Percentiles rank a stretch among this genome's conserved stretches.
These are phyloP conservation scores for Tulasnella sp. DNA, from an alignment of 768 basidiomycete species.

Conservation along the genomic window DNA sequence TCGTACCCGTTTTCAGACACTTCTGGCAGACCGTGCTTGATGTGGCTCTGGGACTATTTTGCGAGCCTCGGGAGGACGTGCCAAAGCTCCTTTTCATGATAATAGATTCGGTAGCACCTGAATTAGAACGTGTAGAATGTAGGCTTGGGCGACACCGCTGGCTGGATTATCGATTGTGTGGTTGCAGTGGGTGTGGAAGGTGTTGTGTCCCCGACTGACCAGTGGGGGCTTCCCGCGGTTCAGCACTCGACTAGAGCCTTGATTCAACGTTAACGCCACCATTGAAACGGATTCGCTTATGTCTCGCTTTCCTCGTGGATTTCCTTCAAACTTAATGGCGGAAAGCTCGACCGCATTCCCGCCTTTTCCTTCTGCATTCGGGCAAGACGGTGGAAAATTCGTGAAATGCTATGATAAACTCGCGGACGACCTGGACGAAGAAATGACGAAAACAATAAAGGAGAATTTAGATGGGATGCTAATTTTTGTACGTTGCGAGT, in stretches of 20 bases:
- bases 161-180: too few species aligned
- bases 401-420: not conserved
- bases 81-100: not conserved
- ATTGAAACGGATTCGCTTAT: too few species aligned
- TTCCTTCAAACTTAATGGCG: not conserved
- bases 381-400: not conserved
- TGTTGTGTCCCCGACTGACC: too few species aligned
- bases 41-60: constrained; percentile 51
- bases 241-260: too few species aligned
- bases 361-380: not conserved
- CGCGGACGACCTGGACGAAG: not conserved
- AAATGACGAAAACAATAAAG: not conserved
- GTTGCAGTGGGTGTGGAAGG: too few species aligned
- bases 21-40: constrained; percentile 70
- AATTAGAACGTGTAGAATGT: not conserved
- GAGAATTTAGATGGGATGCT: not conserved
- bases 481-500: not conserved
- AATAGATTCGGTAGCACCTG: not conserved
- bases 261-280: too few species aligned
- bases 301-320: not conserved
- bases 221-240: too few species aligned
- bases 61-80: constrained; percentile 30
- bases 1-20: constrained; percentile 56
- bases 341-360: not conserved
- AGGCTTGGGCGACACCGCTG: not conserved